These are phyloP conservation scores for Penicillium parvum DNA, from an alignment of 495 filamentous ascomycete species.

Conservation along the genomic window DNA sequence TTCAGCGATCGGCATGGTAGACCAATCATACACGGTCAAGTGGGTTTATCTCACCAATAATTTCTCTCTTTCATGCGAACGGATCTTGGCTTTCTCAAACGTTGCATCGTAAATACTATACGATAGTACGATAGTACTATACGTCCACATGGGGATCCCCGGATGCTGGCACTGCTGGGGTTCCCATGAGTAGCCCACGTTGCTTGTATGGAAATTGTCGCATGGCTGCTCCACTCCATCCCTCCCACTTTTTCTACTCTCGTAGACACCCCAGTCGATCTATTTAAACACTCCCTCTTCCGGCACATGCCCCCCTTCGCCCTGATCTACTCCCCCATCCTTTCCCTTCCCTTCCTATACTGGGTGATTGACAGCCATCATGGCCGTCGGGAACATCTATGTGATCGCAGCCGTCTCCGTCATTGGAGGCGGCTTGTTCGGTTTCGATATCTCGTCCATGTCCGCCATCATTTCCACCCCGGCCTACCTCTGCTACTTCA, in stretches of 20 bases:
- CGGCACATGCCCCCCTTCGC: neutral
- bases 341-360: neutral
- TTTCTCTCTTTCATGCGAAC: conserved; percentile 4
- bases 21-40: conserved; percentile 5
- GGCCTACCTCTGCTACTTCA: conserved; percentile 62
- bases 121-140: too few relatives aligned
- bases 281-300: conserved; percentile 12
- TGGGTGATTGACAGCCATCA: conserved; percentile 12
- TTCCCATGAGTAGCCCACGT: too few relatives aligned
- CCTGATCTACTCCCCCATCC: neutral
- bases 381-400: conserved; percentile 61
- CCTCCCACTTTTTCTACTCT: conserved; percentile 1
- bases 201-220: too few relatives aligned
- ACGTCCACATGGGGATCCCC: too few relatives aligned
- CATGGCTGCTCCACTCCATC: too few relatives aligned
- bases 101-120: conserved; percentile 17
- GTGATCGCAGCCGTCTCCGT: conserved; percentile 71
- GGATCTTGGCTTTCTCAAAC: conserved; percentile 17
- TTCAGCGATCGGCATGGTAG: conserved; percentile 4
- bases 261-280: neutral
- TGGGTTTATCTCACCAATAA: conserved; percentile 14
- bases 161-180: too few relatives aligned
- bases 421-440: conserved; percentile 75
- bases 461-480: conserved; percentile 51
- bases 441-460: conserved; percentile 81